phyloP scores from a whole-genome alignment of 441 rosid genomes.

The Viola pubescens region DNA sequence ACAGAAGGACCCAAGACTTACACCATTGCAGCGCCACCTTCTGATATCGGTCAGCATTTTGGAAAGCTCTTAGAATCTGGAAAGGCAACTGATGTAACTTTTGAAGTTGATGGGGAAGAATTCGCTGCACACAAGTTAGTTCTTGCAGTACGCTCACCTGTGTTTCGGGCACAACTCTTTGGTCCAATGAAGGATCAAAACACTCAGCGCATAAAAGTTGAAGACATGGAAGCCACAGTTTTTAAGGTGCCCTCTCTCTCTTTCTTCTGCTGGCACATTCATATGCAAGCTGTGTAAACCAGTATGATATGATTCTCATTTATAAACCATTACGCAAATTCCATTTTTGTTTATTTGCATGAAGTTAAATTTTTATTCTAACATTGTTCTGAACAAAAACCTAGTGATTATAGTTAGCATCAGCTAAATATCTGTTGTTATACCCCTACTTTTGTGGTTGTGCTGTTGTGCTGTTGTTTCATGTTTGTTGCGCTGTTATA shows the following conservation, averaged over 20 bases:
- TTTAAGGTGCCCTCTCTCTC: constrained; percentile 56
- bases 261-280: neutral
- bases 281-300: neutral
- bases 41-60: constrained; percentile 68
- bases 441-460: too few relatives aligned
- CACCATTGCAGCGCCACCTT: constrained; percentile 57
- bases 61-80: constrained; percentile 78
- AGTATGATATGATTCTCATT: too few relatives aligned
- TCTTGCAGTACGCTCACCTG: constrained; percentile 93
- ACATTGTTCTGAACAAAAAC: too few relatives aligned
- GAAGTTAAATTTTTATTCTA: too few relatives aligned
- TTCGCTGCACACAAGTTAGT: constrained; percentile 85
- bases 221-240: constrained; percentile 77
- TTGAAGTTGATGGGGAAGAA: constrained; percentile 71
- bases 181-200: constrained; percentile 90
- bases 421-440: too few relatives aligned
- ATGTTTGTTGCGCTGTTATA: too few relatives aligned
- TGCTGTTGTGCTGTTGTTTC: too few relatives aligned
- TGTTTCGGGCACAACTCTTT: constrained; percentile 92
- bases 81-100: constrained; percentile 61
- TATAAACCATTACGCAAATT: too few relatives aligned
- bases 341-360: too few relatives aligned
- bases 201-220: constrained; percentile 56
- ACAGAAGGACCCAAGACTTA: constrained; percentile 87
- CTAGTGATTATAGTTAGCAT: too few relatives aligned